Evolutionary conservation across 805 yeast genomes (phyloP).

Genomic region (Komagataella pseudopastoris): DNA sequence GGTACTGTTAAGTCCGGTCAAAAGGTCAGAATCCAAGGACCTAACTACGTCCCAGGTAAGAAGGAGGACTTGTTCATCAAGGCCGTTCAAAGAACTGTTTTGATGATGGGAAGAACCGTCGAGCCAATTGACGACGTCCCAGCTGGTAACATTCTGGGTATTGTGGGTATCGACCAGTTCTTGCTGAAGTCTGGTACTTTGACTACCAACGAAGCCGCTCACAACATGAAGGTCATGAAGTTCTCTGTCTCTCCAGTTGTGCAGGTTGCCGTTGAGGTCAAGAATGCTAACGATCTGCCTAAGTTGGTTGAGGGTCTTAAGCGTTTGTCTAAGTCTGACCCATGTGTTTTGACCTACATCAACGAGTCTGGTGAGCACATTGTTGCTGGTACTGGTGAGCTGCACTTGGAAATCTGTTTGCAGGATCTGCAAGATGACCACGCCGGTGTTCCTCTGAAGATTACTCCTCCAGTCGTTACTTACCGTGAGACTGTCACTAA

Average conservation of each 20-base stretch:
- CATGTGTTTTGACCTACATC: constrained; percentile 87
- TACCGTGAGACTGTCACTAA: constrained; percentile 97
- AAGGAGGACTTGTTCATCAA: constrained; percentile 95
- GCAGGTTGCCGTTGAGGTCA: constrained; percentile 98
- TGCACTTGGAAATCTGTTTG: constrained; percentile 97
- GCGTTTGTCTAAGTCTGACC: constrained; percentile 99
- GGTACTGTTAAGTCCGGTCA: constrained; percentile 99
- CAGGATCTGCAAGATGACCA: constrained; percentile 94
- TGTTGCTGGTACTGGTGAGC: constrained; percentile 99
- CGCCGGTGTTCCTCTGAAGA: constrained; percentile 98
- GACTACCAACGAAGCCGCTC: constrained; percentile 92
- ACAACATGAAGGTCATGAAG: constrained; percentile 99
- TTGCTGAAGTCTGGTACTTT: constrained; percentile 98
- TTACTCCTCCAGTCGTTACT: constrained; percentile 95
- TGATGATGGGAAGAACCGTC: constrained; percentile 98
- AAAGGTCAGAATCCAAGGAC: constrained; percentile 99
- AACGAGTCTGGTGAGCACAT: constrained; percentile 97
- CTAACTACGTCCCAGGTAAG: constrained; percentile 97
- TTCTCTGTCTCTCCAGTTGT: constrained; percentile 99
- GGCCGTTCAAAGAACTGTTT: constrained; percentile 97
- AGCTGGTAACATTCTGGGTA: constrained; percentile 99
- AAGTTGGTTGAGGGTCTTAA: constrained; percentile 99
- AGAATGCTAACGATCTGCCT: constrained; percentile 99
- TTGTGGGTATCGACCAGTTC: constrained; percentile 99
- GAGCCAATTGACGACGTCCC: constrained; percentile 99